These are phyloP conservation scores for Thalassiosira delicatula DNA, from an alignment of 352 stramenopile species.

Conservation along the genomic window DNA sequence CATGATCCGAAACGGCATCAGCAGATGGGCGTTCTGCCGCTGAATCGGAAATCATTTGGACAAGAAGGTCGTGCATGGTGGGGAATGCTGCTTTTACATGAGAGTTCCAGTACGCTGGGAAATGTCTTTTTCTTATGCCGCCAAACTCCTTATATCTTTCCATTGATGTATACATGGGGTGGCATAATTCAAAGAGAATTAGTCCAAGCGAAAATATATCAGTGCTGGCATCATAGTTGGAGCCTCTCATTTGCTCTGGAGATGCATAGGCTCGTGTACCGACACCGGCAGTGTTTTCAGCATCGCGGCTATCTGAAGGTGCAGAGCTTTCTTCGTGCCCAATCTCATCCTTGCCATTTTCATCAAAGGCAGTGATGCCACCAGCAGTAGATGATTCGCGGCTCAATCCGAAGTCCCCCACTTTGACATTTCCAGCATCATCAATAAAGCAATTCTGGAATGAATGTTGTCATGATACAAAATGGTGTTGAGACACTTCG, in stretches of 20 bases:
- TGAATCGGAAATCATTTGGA: constrained; percentile 75
- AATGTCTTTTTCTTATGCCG: constrained; percentile 69
- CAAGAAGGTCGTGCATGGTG: constrained; percentile 72
- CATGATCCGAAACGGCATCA: constrained; percentile 64
- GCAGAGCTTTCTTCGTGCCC: constrained; percentile 15
- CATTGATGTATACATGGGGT: constrained; percentile 85
- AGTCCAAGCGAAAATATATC: constrained; percentile 85
- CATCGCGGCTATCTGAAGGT: constrained; percentile 22
- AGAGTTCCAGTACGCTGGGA: constrained; percentile 75
- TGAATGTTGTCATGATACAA: background rate
- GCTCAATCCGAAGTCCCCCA: constrained; percentile 84
- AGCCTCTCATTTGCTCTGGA: constrained; percentile 84
- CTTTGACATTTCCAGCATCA: constrained; percentile 79
- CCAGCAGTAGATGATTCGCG: constrained; percentile 56
- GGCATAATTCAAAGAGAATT: constrained; percentile 85
- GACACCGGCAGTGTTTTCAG: constrained; percentile 83
- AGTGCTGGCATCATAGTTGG: constrained; percentile 83
- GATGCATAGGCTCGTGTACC: constrained; percentile 83
- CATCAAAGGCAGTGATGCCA: constrained; percentile 48
- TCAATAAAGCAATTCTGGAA: constrained; percentile 84
- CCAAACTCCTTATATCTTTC: constrained; percentile 79
- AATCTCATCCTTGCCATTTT: constrained; percentile 26
- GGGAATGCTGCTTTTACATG: constrained; percentile 70
- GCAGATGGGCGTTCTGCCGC: constrained; percentile 72
- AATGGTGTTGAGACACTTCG: background rate